These are phyloP conservation scores for Coccomyxa sp. DNA, from an alignment of 139 green algal genomes.

Conservation along the genomic window DNA sequence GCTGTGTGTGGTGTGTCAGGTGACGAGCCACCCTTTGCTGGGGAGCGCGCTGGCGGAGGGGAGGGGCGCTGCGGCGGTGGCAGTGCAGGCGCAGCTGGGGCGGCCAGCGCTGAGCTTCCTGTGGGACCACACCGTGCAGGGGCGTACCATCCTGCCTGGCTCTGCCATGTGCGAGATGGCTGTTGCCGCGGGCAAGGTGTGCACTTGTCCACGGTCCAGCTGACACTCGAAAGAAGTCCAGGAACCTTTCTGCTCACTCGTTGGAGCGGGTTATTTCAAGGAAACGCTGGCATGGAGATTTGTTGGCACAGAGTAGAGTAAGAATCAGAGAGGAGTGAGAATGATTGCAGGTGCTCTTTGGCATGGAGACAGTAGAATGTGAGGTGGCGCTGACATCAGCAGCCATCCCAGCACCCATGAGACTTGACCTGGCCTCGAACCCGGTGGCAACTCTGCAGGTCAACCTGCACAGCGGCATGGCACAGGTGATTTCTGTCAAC, in stretches of 20 bases:
- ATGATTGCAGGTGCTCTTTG: neutral
- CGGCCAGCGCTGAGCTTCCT: constrained; percentile 18
- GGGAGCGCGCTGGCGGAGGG: neutral
- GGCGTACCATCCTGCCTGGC: constrained; percentile 37
- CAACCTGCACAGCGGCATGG: neutral
- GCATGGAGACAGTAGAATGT: neutral
- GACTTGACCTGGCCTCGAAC: neutral
- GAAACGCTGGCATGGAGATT: neutral
- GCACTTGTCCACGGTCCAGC: neutral
- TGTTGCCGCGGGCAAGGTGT: constrained; percentile 7
- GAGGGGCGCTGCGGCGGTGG: constrained; percentile 1
- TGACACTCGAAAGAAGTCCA: neutral
- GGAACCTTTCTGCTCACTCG: neutral
- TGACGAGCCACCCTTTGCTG: constrained; percentile 21
- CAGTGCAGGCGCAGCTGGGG: neutral
- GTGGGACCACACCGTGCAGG: constrained; percentile 21
- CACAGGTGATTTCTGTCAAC: neutral
- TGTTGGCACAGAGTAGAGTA: no score
- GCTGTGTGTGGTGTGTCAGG: neutral
- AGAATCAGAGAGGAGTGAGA: no score
- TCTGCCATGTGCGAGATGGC: constrained; percentile 50
- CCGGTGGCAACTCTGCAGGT: neutral
- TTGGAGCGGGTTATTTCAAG: neutral
- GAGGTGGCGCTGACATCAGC: constrained; percentile 10
- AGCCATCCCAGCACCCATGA: constrained; percentile 22